A percentile compares a stretch with the other conserved stretches of the same genome.
Evolutionary conservation across 1,284 basidiomycete species (phyloP).

Genomic region (Ganoderma leucocontextum): DNA sequence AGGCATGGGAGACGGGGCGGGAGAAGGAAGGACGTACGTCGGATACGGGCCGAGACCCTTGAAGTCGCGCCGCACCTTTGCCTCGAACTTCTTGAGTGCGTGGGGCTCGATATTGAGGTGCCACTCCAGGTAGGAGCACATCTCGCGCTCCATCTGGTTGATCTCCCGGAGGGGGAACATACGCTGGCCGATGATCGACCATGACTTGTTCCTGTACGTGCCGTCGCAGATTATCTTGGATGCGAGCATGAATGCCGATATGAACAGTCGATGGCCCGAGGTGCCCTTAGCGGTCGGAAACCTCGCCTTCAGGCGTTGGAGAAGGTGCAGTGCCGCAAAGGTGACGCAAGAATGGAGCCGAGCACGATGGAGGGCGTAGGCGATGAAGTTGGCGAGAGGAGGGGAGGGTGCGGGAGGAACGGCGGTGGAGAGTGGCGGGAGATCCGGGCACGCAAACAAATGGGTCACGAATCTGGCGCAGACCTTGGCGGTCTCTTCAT

Average conservation of each 20-base stretch:
- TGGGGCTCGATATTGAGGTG: conserved; percentile 80
- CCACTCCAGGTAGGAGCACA: conserved; percentile 94
- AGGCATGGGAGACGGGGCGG: conserved; percentile 58
- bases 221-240: conserved; percentile 96
- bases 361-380: conserved; percentile 90
- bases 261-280: conserved; percentile 90
- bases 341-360: conserved; percentile 85
- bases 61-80: conserved; percentile 70
- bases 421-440: conserved; percentile 44
- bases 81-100: conserved; percentile 72
- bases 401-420: conserved; percentile 57
- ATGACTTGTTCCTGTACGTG: conserved; percentile 96
- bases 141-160: conserved; percentile 96
- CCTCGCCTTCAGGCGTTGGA: conserved; percentile 88
- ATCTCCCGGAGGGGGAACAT: conserved; percentile 92
- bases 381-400: conserved; percentile 82
- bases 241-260: conserved; percentile 94
- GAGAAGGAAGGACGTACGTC: conserved; percentile 61
- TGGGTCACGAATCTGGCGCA: conserved; percentile 83
- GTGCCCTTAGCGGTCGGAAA: conserved; percentile 95
- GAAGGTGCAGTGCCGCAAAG: conserved; percentile 84
- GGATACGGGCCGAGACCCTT: conserved; percentile 61
- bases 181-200: conserved; percentile 92
- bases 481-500: conserved; percentile 70
- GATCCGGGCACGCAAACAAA: conserved; percentile 78